Conservation (phyloP, 345 rosid genomes). For the Toxicodendron radicans region DNA sequence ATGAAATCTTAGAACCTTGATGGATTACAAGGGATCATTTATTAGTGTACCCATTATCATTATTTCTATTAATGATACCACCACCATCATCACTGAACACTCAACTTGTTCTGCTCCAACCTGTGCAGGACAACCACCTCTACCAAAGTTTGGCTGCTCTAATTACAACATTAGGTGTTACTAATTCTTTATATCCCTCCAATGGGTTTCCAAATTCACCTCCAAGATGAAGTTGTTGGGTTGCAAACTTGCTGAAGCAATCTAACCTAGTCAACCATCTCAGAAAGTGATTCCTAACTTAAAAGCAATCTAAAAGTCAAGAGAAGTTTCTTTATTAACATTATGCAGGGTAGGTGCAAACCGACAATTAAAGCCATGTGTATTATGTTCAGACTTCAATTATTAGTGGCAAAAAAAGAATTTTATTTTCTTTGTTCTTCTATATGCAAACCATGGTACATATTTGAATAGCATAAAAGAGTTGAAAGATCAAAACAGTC, state of each 20-base stretch:
- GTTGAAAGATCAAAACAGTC: neutral
- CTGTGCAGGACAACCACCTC: neutral
- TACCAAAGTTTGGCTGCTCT: neutral
- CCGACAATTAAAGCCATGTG: neutral
- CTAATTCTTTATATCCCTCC: neutral
- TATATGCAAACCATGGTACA: neutral
- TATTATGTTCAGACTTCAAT: neutral
- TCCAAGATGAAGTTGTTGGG: neutral
- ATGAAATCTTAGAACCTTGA: neutral
- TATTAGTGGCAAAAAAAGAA: neutral
- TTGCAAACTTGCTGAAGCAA: neutral
- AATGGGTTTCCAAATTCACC: neutral
- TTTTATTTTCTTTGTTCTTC: neutral
- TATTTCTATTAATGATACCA: neutral
- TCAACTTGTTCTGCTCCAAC: neutral
- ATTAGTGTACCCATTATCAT: neutral
- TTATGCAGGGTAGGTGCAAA: neutral
- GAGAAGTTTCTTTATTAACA: neutral
- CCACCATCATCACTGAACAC: neutral
- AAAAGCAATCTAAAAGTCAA: neutral
- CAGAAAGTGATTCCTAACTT: neutral
- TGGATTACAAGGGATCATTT: neutral
- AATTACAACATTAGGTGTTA: neutral
- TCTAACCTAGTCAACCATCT: neutral
- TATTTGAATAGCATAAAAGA: neutral